Base-by-base conservation (phyloP, 768 basidiomycete genomes). In the Pholiota microspora region DNA sequence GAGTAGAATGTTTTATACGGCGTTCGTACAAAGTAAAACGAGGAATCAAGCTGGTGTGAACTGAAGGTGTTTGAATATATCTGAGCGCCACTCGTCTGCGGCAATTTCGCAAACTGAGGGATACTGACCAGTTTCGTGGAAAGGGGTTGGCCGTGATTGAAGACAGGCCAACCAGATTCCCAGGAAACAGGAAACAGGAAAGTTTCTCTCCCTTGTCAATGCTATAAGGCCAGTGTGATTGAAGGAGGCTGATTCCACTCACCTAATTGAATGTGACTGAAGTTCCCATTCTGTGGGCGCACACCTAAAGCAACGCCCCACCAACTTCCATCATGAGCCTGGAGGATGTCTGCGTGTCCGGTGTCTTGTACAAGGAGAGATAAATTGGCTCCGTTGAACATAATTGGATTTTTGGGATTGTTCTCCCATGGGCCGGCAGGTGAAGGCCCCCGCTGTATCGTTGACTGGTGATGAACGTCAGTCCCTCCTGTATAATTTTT, bases 201-300 rank as follows among this genome's bases (percentile, higher is more conserved):
- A 7, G 27, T 48, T n/a, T 48, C 46, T 12, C 46, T 29, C 10
- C 46, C 46, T 48, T 12, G 5, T 25, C 9, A 27, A 29, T n/a
- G 13, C n/a, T 16, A 7, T 46, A 27, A 46, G n/a, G 29, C 7
- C 10, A 27, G n/a, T 15, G 12, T 27, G n/a, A n/a, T n/a, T n/a
- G n/a, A n/a, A n/a, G n/a, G n/a, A n/a, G n/a, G n/a, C n/a, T 18
- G n/a, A 1, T 16, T 10, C 7, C 28, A 23, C 46, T 48, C 27
- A 48, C 46, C 46, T 15, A 48, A n/a, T 48, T 48, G 46, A 6
- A 48, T 48, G 28, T 48, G 46, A 48, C 46, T 48, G n/a, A 48
- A 48, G 25, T 29, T 48, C 10, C 46, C 46, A 32, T 48, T 48
- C 32, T 48, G 46, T 32, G 27, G 25, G 16, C 46, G 28, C 7